Base-by-base conservation (phyloP, 805 yeast species). In the Jamesozyma spencerorum region DNA sequence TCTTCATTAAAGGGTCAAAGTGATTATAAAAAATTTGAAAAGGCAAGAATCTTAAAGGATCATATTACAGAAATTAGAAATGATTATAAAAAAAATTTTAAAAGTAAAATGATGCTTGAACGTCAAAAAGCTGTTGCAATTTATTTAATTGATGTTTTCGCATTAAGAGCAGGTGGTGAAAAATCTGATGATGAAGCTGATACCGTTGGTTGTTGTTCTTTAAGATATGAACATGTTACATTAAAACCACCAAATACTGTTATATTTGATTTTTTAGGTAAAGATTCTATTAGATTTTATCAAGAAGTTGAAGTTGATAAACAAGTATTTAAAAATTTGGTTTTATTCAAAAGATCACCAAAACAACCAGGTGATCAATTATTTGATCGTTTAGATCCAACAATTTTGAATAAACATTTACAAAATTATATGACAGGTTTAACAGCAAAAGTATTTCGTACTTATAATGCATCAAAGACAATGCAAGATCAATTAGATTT, bases 101-200 rank as follows among this genome's bases (percentile, higher is more conserved):
- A 81, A 51, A 81, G 83, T 48, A 76, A 75, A 47, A 59, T 81
- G 29, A 90, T 85, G 95, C 72, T 77, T 38, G 85, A 83, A 40
- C 73, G 97, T 47, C 97, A 90, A 64, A 75, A 87, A 54, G 97
- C 97, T 5, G 85, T 92, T 1, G 96, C 96, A 3, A 85, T 90
- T 36, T 90, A 90, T 62, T 71, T 90, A 36, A 88, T 90, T 55
- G 97, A 90, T 66, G 78, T 81, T 3, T 80, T 90, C 55, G 97
- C 97, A 0, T 71, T 90, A 48, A 84, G 97, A 81, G 97, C 97
- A 1, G 97, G 97, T 59, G 96, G 97, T 53, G 97, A 90, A 62
- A 90, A 90, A 60, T 82, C 90, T 10, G 97, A 90, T 3, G 97
- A 90, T 50, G 97, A 88, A 58, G 97, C 97, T 2, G 97, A 90